Evolutionary conservation across 2,329 filamentous ascomycete genomes (phyloP).

Genomic region (Paramyrothecium sp.): DNA sequence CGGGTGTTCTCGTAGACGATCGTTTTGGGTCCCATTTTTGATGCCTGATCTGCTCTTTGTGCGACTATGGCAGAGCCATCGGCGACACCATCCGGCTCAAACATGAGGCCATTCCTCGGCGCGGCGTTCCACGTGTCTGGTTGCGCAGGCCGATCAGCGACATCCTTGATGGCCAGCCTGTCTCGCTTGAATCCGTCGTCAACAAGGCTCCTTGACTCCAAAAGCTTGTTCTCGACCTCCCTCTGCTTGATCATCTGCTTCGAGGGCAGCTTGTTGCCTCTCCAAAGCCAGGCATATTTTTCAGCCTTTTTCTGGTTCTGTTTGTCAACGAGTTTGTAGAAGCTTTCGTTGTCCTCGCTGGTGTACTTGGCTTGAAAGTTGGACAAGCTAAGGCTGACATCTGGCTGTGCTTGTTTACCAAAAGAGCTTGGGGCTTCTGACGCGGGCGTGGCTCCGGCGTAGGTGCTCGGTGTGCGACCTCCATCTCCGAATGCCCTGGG

Average conservation of each 20-base stretch:
- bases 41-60: conserved; percentile 67
- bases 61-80: conserved; percentile 60
- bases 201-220: conserved; percentile 41
- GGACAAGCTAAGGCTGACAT: conserved; percentile 77
- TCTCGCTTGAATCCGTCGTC: conserved; percentile 59
- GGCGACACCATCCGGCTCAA: conserved; percentile 66
- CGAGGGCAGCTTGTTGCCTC: conserved; percentile 81
- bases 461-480: conserved; percentile 62
- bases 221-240: conserved; percentile 54
- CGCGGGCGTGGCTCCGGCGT: conserved; percentile 71
- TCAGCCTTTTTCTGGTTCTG: conserved; percentile 83
- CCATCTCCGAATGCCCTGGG: conserved; percentile 24
- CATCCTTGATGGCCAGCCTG: conserved; percentile 63
- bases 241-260: conserved; percentile 73
- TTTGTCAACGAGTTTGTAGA: conserved; percentile 87
- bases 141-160: conserved; percentile 70
- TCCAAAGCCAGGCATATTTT: conserved; percentile 88
- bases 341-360: conserved; percentile 96
- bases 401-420: conserved; percentile 39
- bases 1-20: conserved; percentile 85
- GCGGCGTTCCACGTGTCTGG: conserved; percentile 73
- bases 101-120: conserved; percentile 87
- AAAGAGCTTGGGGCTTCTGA: conserved; percentile 45
- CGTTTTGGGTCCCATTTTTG: conserved; percentile 71
- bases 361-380: conserved; percentile 93